Base-by-base conservation (phyloP, 73 alveolate genomes). In the Loxodes magnus region DNA sequence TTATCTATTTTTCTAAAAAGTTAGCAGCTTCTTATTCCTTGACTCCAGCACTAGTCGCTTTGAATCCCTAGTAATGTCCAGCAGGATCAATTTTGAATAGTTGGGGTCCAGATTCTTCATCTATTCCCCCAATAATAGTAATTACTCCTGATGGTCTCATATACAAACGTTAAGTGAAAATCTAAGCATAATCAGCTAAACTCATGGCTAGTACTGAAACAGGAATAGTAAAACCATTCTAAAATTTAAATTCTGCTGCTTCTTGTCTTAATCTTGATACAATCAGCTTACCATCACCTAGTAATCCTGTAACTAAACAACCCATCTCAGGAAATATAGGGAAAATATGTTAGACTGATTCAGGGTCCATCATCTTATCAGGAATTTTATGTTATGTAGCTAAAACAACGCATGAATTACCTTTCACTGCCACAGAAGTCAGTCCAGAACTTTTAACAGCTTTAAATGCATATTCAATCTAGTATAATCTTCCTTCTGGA, bases 101-200 rank as follows among this genome's bases (percentile, higher is more conserved):
- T 58, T 77, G 89, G 41, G 98, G 96, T 6, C 98, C 98, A 42
- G 36, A 77, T 62, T 90, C 98, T 43, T 90, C 96, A 62, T 90
- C 98, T 28, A 73, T 65, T 19, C 89, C 90, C 51, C 78, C 78
- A n/a, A 90, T 55, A 5, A 82, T 81, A 49, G 91, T 79, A 9
- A 31, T 31, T 31, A 71, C 84, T 35, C 94, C 90, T 38, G 55
- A 71, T 43, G 95, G 87, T 58, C 97, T 72, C 90, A 79, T 73
- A 48, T 61, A 75, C 49, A 89, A 91, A 35, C 76, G 48, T 69
- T 90, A 88, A 37, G 98, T 86, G 63, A 66, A 84, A 28, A 78
- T 43, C 64, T 90, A 84, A 24, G 83, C 76, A 39, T 70, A 65
- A 48, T 82, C 95, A 19, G 90, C 94, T 34, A 79, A 54, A 66